These are phyloP conservation scores for Tillandsia fasciculata DNA, from an alignment of 176 grass and related monocot genomes.

Conservation along the genomic window DNA sequence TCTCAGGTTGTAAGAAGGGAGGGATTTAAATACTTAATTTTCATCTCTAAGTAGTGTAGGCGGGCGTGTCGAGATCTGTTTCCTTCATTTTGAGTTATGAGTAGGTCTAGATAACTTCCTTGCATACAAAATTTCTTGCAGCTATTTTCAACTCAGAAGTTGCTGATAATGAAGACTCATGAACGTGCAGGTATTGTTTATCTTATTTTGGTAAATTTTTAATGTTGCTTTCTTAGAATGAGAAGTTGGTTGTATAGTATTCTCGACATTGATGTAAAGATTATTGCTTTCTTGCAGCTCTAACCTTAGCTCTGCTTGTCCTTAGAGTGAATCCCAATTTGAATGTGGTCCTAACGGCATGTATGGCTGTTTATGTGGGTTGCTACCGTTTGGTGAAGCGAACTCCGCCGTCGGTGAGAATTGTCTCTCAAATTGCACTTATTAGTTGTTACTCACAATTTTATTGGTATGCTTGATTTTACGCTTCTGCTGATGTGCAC, in stretches of 20 bases:
- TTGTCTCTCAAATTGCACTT: background rate
- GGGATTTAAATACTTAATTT: background rate
- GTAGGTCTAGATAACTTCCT: background rate
- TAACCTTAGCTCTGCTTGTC: constrained; percentile 70
- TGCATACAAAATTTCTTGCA: background rate
- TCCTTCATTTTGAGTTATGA: background rate
- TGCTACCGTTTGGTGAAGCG: constrained; percentile 86
- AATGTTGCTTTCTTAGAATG: constrained; percentile 1
- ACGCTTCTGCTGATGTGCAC: background rate
- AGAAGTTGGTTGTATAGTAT: background rate
- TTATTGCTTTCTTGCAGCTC: constrained; percentile 31
- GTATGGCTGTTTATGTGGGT: constrained; percentile 80
- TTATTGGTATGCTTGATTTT: background rate
- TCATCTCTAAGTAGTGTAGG: background rate
- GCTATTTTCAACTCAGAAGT: background rate
- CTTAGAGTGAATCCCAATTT: constrained; percentile 74
- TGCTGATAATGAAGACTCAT: constrained; percentile 40
- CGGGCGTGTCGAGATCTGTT: background rate
- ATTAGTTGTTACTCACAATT: background rate
- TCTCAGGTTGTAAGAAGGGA: background rate
- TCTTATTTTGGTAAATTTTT: constrained; percentile 1
- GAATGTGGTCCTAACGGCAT: constrained; percentile 94
- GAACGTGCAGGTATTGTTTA: constrained; percentile 46
- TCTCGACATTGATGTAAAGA: background rate
- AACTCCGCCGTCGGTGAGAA: constrained; percentile 64